Base-by-base conservation (phyloP, 2,329 filamentous ascomycete species). In the Drechslerella coelobrocha region DNA sequence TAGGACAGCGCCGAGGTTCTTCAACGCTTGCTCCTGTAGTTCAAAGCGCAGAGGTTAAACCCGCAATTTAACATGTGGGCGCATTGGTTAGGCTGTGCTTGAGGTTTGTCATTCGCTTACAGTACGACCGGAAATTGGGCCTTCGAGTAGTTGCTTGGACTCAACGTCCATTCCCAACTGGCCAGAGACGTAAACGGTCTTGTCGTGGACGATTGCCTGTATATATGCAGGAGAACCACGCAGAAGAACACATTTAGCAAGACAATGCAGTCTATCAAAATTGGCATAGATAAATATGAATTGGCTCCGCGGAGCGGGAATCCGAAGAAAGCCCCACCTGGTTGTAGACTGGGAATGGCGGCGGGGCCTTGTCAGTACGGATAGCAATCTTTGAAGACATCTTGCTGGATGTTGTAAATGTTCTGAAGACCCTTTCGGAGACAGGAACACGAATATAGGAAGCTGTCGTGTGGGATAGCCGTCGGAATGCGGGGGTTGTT, bases 1-100 rank as follows among this genome's bases (percentile, higher is more conserved):
- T 55, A 97, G 86, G 63, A 97, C 91, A 45, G 90, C 89, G 79
- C 88, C 84, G 77, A 97, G 85, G 81, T 95, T 96, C 80, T 89
- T 74, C 34, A 56, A 53, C 29, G 59, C 59, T 63, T 54, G 59
- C 5, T 71, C 59, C 66, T 71, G 39, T 41, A 9, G 2, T 12
- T 34, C 24, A 9, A 26, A 54, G 31, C 27, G 9, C 26, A 12
- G 6, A 8, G 7, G 6, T 52, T 8, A 52, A 12, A 12, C 17
- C 10, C 9, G 17, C 24, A 12, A 23, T n/a, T n/a, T n/a, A n/a
- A n/a, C n/a, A 31, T 31, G 29, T 31, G 6, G 29, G 29, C 29
- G 12, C 29, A 31, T 31, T 31, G 29, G 29, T 31, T 6, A 12
- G 10, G 17, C 17, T 45, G 17, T 9, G 21, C 5, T 19, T 19